Evolutionary conservation across 441 rosid species (phyloP).

Genomic region (Dalechampia spathulata): DNA sequence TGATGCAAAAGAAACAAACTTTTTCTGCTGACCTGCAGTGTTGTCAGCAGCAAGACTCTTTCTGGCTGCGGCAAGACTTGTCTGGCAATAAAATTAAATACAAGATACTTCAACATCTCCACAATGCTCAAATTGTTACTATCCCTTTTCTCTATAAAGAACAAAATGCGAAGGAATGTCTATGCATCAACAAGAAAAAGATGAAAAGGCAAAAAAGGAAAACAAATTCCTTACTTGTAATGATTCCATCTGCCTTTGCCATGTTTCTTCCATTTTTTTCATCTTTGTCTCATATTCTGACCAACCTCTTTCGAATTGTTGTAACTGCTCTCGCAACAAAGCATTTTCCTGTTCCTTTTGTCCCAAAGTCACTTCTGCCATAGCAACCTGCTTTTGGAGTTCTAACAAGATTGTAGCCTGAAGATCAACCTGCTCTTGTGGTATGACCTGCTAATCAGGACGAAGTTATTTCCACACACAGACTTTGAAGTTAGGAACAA

Average conservation of each 20-base stretch:
- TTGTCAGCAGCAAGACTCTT: slow-evolving; percentile 61
- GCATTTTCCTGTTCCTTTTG: slow-evolving; percentile 83
- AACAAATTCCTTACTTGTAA: slow-evolving; percentile 59
- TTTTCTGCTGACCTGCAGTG: slow-evolving; percentile 38
- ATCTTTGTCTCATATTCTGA: slow-evolving; percentile 73
- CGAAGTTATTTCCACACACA: slow-evolving; percentile 5
- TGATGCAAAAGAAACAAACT: slow-evolving; percentile 42
- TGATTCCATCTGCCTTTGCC: slow-evolving; percentile 85
- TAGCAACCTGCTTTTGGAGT: slow-evolving; percentile 60
- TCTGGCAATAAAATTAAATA: slow-evolving; percentile 35
- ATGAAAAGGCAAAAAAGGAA: no score
- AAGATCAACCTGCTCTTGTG: slow-evolving; percentile 42
- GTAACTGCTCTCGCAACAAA: slow-evolving; percentile 63
- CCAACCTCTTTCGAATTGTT: slow-evolving; percentile 66
- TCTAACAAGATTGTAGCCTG: slow-evolving; percentile 50
- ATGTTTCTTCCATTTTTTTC: slow-evolving; percentile 91
- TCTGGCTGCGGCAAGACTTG: slow-evolving; percentile 75
- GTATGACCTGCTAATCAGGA: slow-evolving; percentile 43
- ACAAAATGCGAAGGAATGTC: no score
- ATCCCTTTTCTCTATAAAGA: neutral
- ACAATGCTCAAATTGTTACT: no score
- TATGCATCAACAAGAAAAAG: neutral
- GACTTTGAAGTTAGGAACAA: no score
- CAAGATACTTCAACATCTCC: neutral
- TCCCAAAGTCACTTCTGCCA: slow-evolving; percentile 56